phyloP scores from a whole-genome alignment of 345 rosid species.

The Microthlaspi erraticum region DNA sequence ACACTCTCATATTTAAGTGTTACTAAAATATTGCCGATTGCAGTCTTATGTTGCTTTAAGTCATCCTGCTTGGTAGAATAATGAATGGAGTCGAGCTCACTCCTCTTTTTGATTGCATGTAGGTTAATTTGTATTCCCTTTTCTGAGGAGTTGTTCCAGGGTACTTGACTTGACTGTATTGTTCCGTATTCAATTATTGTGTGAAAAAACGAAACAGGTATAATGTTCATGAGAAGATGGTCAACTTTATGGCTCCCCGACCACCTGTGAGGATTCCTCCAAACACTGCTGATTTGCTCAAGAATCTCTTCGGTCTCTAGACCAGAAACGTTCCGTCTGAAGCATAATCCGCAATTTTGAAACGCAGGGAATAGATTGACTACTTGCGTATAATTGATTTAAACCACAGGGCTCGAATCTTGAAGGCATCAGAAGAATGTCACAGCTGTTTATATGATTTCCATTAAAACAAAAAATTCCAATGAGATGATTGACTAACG shows the following conservation, averaged over 20 bases:
- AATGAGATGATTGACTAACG: constrained; percentile 4
- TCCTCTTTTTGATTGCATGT: no score
- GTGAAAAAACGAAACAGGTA: constrained; percentile 53
- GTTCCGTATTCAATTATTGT: neutral
- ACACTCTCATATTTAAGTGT: no score
- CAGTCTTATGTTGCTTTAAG: no score
- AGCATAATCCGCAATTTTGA: constrained; percentile 25
- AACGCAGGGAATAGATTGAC: constrained; percentile 1
- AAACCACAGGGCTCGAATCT: constrained; percentile 97
- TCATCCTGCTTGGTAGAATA: no score
- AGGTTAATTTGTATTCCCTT: no score
- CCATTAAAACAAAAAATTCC: neutral
- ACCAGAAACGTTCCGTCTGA: constrained; percentile 63
- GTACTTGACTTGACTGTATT: no score
- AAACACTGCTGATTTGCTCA: constrained; percentile 74
- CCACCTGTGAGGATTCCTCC: constrained; percentile 62
- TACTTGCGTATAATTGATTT: constrained; percentile 93
- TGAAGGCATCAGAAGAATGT: constrained; percentile 96
- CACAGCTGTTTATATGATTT: constrained; percentile 63
- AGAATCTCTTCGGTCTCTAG: constrained; percentile 81
- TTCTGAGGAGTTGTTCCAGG: no score
- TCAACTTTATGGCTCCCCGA: constrained; percentile 88
- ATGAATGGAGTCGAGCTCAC: no score
- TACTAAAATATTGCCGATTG: no score
- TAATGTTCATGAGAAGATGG: constrained; percentile 78